These are phyloP conservation scores for Hydrangea macrophylla DNA, from an alignment of 148 eudicot genomes.

Conservation along the genomic window DNA sequence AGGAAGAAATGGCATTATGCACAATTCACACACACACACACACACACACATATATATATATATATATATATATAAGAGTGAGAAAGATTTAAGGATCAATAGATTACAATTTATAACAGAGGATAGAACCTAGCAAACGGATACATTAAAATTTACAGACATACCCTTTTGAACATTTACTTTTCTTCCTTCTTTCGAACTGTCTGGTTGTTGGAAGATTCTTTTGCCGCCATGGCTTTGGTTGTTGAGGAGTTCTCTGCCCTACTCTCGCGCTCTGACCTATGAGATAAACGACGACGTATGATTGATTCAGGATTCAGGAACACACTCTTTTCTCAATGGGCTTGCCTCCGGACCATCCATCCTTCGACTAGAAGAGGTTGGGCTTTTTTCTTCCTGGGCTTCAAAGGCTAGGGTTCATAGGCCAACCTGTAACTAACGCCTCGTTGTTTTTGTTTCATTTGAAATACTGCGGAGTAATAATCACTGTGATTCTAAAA, in stretches of 20 bases:
- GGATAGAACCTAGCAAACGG: background rate
- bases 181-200: background rate
- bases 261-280: background rate
- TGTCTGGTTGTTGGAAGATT: background rate
- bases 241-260: background rate
- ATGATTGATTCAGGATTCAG: too few relatives aligned
- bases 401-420: too few relatives aligned
- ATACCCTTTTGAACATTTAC: background rate
- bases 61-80: background rate
- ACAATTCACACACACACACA: background rate
- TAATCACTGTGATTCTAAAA: too few relatives aligned
- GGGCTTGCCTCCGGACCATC: too few relatives aligned
- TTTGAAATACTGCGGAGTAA: too few relatives aligned
- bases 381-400: too few relatives aligned
- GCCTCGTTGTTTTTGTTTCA: too few relatives aligned
- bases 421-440: too few relatives aligned
- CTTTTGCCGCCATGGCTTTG: slow-evolving; percentile 8
- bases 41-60: background rate
- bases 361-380: too few relatives aligned
- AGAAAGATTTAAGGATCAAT: background rate
- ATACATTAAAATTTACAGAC: background rate
- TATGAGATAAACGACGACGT: background rate
- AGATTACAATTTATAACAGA: too few relatives aligned
- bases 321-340: too few relatives aligned
- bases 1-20: background rate